Base-by-base conservation (phyloP, 768 basidiomycete species). In the Xerocomellus amylosporus region DNA sequence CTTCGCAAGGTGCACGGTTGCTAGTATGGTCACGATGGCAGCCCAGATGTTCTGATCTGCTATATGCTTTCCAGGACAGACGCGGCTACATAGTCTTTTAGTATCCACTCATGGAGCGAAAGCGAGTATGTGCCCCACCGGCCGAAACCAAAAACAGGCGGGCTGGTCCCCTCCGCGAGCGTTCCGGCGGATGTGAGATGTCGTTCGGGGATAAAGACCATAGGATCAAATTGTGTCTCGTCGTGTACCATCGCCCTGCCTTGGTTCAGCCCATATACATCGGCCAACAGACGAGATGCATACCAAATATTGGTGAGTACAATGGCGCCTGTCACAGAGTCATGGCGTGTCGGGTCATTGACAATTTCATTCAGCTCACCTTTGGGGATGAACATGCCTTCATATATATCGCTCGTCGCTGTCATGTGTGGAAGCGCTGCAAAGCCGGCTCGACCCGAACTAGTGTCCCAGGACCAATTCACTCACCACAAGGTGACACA, bases 151-250 rank as follows among this genome's bases (percentile, higher is more conserved):
- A 67, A 71, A 5, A 22, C 6, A 3, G 48, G 34, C 7, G 36
- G 34, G 1, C 26, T n/a, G 8, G 37, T 22, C 5, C 42, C 59
- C 17, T 60, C 54, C 3, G 30, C 38, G 14, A 67, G 49, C 13
- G 40, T 48, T n/a, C 67, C 69, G 1, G 48, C 14, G 1, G 58
- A 2, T 8, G 57, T 59, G 13, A 86, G 62, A 69, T 80, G 82
- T 38, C 85, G 74, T 55, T 84, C 80, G 7, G 86, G 84, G 26
- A 75, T 73, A 68, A 85, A 85, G 9, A 60, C 58, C 52, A 74
- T 74, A 5, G 85, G 77, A 34, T 84, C 74, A 66, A 83, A 86
- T 39, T 73, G 68, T 3, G 59, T 64, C 49, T 76, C 75, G 61
- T 86, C 79, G 51, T 81, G 83, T 17, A 77, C 71, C 36, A 79